Evolutionary conservation across 1,139 yeast species (phyloP), one percentile per base, ranked within the genome.

Genomic region (Protomyces inundatus): DNA sequence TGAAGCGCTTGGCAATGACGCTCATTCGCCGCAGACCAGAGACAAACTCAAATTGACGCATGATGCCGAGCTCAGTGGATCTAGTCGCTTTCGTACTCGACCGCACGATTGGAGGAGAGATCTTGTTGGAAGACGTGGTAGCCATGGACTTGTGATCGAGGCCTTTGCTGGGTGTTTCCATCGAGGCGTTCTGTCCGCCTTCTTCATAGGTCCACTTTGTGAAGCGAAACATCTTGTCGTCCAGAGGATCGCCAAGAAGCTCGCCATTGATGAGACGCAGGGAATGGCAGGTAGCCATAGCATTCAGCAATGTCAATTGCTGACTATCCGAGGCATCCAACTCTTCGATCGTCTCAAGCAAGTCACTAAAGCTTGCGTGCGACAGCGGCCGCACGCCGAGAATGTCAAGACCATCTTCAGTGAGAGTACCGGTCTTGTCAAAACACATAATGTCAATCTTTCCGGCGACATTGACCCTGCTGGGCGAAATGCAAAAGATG

Each of bases 381-480:
- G 70, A 69, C 9, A 83, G 81, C 5, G 86, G 76, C 71, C 89
- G 96, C 14, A 91, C 84, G 2, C 98, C 98, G 71, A 90, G 79
- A 5, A 95, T 90, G 73, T 91, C 98, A 57, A 93, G 78, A 0
- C 98, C 98, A 74, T 93, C 98, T 73, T 93, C 98, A 0, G 99
- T 93, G 69, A 93, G 79, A 0, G 99, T 93, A 0, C 99, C 99
- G 0, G 99, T 93, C 73, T 93, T 93, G 76, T 93, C 99, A 75
- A 95, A 93, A 71, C 97, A 90, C 72, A 90, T 79, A 2, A 89
- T 84, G 72, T 93, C 98, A 35, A 95, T 74, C 71, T 93, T 90
- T 3, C 98, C 98, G 45, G 97, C 97, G 37, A 93, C 86, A 73
- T 95, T 95, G 54, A 95, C 95, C 67, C 96, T 81, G 42, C 65